Evolutionary conservation across 306 rosid species (phyloP).

Genomic region (Amphicarpaea edgeworthii): DNA sequence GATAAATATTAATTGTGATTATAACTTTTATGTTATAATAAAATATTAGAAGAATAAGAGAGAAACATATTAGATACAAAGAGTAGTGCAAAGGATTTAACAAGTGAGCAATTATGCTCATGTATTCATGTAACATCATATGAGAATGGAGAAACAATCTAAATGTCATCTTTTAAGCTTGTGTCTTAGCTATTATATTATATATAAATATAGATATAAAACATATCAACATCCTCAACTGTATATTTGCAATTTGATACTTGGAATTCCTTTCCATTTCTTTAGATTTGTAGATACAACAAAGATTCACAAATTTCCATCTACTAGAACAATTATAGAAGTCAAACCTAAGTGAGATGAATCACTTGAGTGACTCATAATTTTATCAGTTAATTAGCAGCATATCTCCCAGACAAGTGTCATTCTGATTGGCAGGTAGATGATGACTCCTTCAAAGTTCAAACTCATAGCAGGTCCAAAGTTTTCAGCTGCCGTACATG

Average conservation of each 20-base stretch:
- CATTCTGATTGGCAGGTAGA: slow-evolving; percentile 38
- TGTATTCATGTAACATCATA: too few relatives aligned
- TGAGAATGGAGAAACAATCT: too few relatives aligned
- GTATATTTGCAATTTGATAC: slow-evolving; percentile 36
- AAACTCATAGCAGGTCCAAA: slow-evolving; percentile 67
- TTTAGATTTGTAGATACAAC: slow-evolving; percentile 22
- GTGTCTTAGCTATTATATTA: too few relatives aligned
- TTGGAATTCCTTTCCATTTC: slow-evolving; percentile 29
- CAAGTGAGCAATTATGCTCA: too few relatives aligned
- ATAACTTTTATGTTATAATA: too few relatives aligned
- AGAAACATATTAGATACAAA: too few relatives aligned
- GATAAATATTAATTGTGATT: too few relatives aligned
- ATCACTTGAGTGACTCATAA: slow-evolving; percentile 29
- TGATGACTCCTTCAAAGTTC: slow-evolving; percentile 37
- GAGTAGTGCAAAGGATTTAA: too few relatives aligned
- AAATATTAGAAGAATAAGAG: too few relatives aligned
- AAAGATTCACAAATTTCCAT: slow-evolving; percentile 32
- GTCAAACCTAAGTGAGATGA: slow-evolving; percentile 15
- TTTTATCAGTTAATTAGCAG: slow-evolving; percentile 10
- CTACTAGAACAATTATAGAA: slow-evolving; percentile 36
- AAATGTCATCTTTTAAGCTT: too few relatives aligned
- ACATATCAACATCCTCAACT: slow-evolving; percentile 10
- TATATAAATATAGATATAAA: too few relatives aligned
- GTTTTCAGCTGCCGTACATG: slow-evolving; percentile 80
- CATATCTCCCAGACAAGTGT: slow-evolving; percentile 2